phyloP scores from a whole-genome alignment of 352 stramenopile genomes.

The Phytophthora constricta region DNA sequence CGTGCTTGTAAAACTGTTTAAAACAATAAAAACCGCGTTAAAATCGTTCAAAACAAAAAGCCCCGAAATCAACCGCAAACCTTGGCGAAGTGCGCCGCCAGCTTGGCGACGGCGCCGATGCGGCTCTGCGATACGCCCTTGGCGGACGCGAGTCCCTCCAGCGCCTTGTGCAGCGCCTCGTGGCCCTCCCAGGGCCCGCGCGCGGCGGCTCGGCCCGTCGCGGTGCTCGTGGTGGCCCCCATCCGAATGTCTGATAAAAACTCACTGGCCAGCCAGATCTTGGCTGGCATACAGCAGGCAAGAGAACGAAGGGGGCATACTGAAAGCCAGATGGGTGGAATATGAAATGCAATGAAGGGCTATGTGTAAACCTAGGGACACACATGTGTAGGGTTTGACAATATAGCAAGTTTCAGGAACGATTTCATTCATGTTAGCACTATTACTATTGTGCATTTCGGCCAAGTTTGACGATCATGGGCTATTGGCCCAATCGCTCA shows the following conservation, averaged over 20 bases:
- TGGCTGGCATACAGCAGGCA: background rate
- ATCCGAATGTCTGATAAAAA: conserved; percentile 21
- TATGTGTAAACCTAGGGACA: too few species aligned
- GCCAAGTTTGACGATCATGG: too few species aligned
- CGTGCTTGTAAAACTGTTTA: conserved; percentile 84
- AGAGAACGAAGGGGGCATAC: too few species aligned
- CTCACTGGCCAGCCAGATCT: conserved; percentile 41
- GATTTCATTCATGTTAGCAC: too few species aligned
- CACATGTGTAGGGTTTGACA: too few species aligned
- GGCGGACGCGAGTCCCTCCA: conserved; percentile 68
- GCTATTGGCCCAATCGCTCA: too few species aligned
- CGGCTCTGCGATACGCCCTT: conserved; percentile 86
- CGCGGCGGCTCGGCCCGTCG: conserved; percentile 30
- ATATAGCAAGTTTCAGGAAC: too few species aligned
- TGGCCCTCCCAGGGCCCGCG: conserved; percentile 67
- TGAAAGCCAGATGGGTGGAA: conserved; percentile 7
- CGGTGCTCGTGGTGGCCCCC: conserved; percentile 43
- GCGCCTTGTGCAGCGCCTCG: conserved; percentile 68
- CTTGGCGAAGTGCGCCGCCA: conserved; percentile 79
- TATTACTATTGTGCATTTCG: background rate
- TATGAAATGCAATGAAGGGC: too few species aligned
- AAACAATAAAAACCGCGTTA: conserved; percentile 34
- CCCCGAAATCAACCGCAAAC: conserved; percentile 27
- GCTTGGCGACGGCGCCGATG: conserved; percentile 71
- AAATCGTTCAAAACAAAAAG: background rate